These are phyloP conservation scores for Aotearoamyces nothofagi DNA, from an alignment of 2,329 filamentous ascomycete genomes.

Conservation along the genomic window DNA sequence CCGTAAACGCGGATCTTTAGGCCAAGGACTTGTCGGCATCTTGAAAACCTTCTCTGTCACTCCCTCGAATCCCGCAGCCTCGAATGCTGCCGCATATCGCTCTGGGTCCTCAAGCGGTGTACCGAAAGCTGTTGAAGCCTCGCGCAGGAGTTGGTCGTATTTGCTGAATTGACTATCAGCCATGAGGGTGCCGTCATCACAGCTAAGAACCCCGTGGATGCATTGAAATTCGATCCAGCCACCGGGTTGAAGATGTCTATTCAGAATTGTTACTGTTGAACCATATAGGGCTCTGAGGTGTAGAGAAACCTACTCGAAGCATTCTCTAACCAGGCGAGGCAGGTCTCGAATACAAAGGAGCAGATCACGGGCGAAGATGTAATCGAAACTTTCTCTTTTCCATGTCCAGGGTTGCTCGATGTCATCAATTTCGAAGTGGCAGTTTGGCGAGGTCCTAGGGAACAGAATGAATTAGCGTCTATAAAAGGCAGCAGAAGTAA, in stretches of 20 bases:
- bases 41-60: conserved; percentile 30
- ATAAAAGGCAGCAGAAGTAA: too few relatives aligned
- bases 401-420: conserved; percentile 12
- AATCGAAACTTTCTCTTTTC: conserved; percentile 4
- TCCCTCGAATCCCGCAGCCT: conserved; percentile 33
- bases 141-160: conserved; percentile 2
- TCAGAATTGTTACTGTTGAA: background rate
- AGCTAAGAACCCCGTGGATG: conserved; percentile 1
- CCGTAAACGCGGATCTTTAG: conserved; percentile 31
- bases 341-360: conserved; percentile 5
- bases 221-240: conserved; percentile 8
- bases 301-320: conserved; percentile 2
- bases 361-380: conserved; percentile 4
- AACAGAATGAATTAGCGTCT: too few relatives aligned
- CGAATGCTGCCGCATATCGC: conserved; percentile 19
- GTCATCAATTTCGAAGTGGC: conserved; percentile 48
- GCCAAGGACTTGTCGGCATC: conserved; percentile 34
- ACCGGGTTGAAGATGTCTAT: conserved; percentile 7
- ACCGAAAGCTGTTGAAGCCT: background rate
- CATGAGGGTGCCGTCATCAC: conserved; percentile 6
- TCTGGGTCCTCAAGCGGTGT: conserved; percentile 4
- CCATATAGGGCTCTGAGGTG: background rate
- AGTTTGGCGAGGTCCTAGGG: too few relatives aligned
- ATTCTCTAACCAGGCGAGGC: conserved; percentile 4
- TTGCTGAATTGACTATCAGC: conserved; percentile 1